Percentiles rank a stretch among this genome's conserved stretches.
Conservation (phyloP, 306 rosid genomes). For the Gynostemma pentaphyllum region DNA sequence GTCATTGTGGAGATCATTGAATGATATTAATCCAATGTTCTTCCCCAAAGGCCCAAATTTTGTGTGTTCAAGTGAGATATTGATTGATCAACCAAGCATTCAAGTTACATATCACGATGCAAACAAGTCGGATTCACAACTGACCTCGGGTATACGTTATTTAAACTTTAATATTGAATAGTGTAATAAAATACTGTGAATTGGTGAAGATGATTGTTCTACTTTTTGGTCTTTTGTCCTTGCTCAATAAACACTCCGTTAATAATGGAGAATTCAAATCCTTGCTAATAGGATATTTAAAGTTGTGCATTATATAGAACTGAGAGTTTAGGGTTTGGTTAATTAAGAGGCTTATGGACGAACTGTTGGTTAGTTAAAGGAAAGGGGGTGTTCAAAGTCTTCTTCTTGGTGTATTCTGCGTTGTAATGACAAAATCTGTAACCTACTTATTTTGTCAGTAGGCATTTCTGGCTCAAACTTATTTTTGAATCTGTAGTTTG, state of each 20-base stretch:
- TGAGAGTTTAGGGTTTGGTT: neutral
- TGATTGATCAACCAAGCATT: constrained; percentile 56
- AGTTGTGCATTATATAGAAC: neutral
- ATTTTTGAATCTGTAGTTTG: neutral
- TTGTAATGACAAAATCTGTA: neutral
- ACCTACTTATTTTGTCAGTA: too few species aligned
- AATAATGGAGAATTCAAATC: neutral
- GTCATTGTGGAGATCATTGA: constrained; percentile 57
- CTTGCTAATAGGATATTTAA: neutral
- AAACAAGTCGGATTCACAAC: constrained; percentile 32
- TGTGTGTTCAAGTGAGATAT: constrained; percentile 27
- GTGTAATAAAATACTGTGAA: neutral
- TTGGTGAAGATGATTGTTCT: neutral
- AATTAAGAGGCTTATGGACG: neutral
- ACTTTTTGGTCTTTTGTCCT: neutral
- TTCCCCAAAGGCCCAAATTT: constrained; percentile 53
- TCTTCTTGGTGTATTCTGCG: neutral
- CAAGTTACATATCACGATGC: constrained; percentile 40
- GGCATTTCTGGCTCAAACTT: neutral
- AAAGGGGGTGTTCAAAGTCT: neutral
- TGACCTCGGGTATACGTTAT: constrained; percentile 45
- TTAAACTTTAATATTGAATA: neutral
- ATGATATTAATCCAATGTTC: constrained; percentile 36
- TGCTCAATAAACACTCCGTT: neutral
- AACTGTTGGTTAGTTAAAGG: neutral